phyloP scores from a whole-genome alignment of 2,329 filamentous ascomycete species.

The Fusarium secorum region DNA sequence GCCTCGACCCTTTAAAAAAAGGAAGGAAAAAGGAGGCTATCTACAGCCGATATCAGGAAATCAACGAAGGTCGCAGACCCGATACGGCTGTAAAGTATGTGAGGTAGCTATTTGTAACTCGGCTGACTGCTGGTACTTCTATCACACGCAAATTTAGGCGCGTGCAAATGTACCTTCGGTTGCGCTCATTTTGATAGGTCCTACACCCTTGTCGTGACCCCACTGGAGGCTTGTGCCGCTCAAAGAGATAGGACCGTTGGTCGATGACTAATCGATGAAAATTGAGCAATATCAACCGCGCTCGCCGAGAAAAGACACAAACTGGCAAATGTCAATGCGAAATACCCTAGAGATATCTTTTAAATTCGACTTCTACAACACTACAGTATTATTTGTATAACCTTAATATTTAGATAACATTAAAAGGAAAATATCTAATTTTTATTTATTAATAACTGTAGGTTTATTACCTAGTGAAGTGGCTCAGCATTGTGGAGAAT shows the following conservation, averaged over 20 bases:
- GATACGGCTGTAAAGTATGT: too few species aligned
- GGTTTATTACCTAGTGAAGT: accelerated
- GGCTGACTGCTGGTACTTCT: too few species aligned
- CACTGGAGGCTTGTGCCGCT: too few species aligned
- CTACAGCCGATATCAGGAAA: too few species aligned
- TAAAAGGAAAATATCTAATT: accelerated
- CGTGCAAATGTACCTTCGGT: too few species aligned
- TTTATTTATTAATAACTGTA: background rate
- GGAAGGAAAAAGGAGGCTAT: too few species aligned
- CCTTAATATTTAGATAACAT: accelerated
- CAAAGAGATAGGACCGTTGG: slow-evolving; percentile 11
- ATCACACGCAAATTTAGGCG: too few species aligned
- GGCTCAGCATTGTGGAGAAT: accelerated
- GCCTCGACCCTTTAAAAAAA: too few species aligned
- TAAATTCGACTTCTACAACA: accelerated
- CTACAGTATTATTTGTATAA: accelerated
- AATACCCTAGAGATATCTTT: background rate
- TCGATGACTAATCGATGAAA: background rate
- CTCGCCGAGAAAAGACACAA: accelerated
- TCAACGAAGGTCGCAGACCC: too few species aligned
- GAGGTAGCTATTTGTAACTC: too few species aligned
- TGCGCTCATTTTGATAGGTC: too few species aligned
- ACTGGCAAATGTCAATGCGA: accelerated
- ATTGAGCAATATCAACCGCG: accelerated
- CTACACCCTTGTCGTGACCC: too few species aligned